phyloP scores from a whole-genome alignment of 306 rosid species.

The apple (Malus domestica) region ASM211411v1 NC_041801.1:2704501-2705000 shows the following conservation, averaged over 20 bases:
- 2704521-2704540: not conserved
- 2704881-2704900: no score
- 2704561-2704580: not conserved
- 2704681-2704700: not conserved
- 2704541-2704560: not conserved
- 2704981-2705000: no score
- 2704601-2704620: conserved; percentile 38
- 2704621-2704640: conserved; percentile 28
- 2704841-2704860: not conserved
- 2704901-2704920: no score
- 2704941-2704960: no score
- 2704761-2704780: not conserved
- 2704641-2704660: conserved; percentile 56
- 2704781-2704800: not conserved
- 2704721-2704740: not conserved
- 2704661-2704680: conserved; percentile 8
- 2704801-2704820: not conserved
- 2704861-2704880: no score
- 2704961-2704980: no score
- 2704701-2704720: not conserved
- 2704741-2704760: not conserved
- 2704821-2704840: not conserved
- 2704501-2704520: not conserved
- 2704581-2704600: conserved; percentile 16
- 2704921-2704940: no score